These are phyloP conservation scores for Ustilago loliicola DNA, from an alignment of 1,284 basidiomycete species.

Conservation along the genomic window DNA sequence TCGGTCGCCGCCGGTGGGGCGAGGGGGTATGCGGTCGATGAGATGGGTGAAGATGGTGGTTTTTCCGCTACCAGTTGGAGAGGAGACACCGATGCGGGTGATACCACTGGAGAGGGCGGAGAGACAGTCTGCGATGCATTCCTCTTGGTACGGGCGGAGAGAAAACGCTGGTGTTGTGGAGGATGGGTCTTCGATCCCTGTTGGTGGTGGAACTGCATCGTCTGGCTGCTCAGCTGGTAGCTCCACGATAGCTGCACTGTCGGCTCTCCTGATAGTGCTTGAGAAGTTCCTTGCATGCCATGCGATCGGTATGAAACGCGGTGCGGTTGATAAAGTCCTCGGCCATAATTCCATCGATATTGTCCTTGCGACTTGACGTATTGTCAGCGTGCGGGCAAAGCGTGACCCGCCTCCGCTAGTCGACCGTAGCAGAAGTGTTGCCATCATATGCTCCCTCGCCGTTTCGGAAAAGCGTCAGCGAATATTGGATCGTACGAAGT, in stretches of 20 bases:
- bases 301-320: background rate
- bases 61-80: conserved; percentile 87
- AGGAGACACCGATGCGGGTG: conserved; percentile 88
- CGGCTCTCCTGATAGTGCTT: background rate
- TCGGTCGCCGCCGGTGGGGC: conserved; percentile 68
- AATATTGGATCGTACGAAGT: background rate
- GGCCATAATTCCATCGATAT: background rate
- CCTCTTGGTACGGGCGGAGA: conserved; percentile 85
- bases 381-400: background rate
- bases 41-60: conserved; percentile 81
- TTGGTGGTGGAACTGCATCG: background rate
- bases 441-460: background rate
- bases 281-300: background rate
- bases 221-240: background rate
- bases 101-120: conserved; percentile 77
- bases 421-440: background rate
- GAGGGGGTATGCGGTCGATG: conserved; percentile 49
- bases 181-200: background rate
- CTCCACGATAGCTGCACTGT: background rate
- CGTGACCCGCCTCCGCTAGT: background rate
- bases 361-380: background rate
- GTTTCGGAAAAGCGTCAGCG: too few relatives aligned
- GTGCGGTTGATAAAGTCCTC: background rate
- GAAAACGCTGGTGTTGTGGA: conserved; percentile 48
- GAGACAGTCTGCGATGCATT: conserved; percentile 84